phyloP scores from a whole-genome alignment of 805 yeast genomes.

The Saccharomycopsis javanensis region DNA sequence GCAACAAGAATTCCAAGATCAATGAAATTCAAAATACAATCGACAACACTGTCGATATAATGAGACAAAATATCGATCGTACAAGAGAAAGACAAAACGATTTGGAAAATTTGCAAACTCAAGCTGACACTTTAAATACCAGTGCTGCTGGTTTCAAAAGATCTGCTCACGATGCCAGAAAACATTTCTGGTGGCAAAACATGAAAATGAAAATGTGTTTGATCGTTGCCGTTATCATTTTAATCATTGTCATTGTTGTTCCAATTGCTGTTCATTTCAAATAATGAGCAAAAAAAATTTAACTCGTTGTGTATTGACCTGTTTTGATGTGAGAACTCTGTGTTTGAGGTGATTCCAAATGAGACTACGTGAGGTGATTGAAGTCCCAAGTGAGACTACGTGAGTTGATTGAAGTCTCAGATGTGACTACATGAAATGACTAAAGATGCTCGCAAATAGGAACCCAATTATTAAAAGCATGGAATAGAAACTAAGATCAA shows the following conservation, averaged over 20 bases:
- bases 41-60: constrained; percentile 92
- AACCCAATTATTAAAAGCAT: too few relatives aligned
- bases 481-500: too few relatives aligned
- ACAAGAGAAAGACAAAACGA: constrained; percentile 94
- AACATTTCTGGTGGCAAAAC: constrained; percentile 99
- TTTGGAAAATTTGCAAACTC: constrained; percentile 82
- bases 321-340: too few relatives aligned
- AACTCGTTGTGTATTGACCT: too few relatives aligned
- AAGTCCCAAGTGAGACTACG: too few relatives aligned
- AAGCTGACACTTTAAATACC: constrained; percentile 85
- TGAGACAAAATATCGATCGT: constrained; percentile 94
- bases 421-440: too few relatives aligned
- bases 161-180: constrained; percentile 95
- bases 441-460: too few relatives aligned
- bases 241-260: constrained; percentile 79
- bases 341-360: too few relatives aligned
- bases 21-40: constrained; percentile 69
- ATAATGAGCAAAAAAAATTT: too few relatives aligned
- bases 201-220: constrained; percentile 92
- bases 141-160: constrained; percentile 92
- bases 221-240: constrained; percentile 67
- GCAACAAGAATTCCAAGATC: constrained; percentile 27
- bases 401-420: too few relatives aligned
- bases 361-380: too few relatives aligned
- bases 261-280: constrained; percentile 87